Evolutionary conservation across 495 filamentous ascomycete species (phyloP).

Genomic region (Lasiosphaeria miniovina): DNA sequence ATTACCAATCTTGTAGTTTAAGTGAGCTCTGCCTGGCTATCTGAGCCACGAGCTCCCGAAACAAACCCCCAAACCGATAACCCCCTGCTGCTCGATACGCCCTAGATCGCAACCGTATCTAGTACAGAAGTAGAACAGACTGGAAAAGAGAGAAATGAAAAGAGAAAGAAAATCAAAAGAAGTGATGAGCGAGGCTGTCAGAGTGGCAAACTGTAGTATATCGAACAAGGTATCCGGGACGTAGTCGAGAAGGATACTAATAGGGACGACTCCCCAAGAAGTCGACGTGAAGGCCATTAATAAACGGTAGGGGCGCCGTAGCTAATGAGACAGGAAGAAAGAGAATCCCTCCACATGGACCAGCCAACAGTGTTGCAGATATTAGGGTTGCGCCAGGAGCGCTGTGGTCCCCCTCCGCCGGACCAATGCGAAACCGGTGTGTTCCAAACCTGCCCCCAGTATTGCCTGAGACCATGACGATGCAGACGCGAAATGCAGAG

Average conservation of each 20-base stretch:
- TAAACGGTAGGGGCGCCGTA: slow-evolving; percentile 44
- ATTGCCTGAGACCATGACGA: slow-evolving; percentile 46
- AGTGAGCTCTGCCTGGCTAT: slow-evolving; percentile 19
- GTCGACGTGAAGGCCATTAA: slow-evolving; percentile 36
- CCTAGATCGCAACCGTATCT: slow-evolving; percentile 27
- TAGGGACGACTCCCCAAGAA: slow-evolving; percentile 17
- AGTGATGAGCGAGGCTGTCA: slow-evolving; percentile 16
- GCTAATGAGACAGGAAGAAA: slow-evolving; percentile 49
- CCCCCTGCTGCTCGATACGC: slow-evolving; percentile 10
- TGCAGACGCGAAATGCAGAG: slow-evolving; percentile 37
- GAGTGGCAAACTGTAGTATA: slow-evolving; percentile 32
- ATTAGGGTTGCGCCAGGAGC: slow-evolving; percentile 49
- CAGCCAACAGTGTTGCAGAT: slow-evolving; percentile 53
- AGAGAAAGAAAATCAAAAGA: slow-evolving; percentile 12
- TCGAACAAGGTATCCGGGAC: slow-evolving; percentile 42
- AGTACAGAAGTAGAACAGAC: slow-evolving; percentile 32
- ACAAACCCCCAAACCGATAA: slow-evolving; percentile 9
- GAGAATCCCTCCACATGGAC: slow-evolving; percentile 45
- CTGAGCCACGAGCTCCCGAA: slow-evolving; percentile 13
- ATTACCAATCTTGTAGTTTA: slow-evolving; percentile 28
- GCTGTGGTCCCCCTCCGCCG: slow-evolving; percentile 38
- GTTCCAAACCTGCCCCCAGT: slow-evolving; percentile 43
- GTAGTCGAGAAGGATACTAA: slow-evolving; percentile 20
- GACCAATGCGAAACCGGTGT: slow-evolving; percentile 42
- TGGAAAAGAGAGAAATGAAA: slow-evolving; percentile 12